Evolutionary conservation across 2,329 filamentous ascomycete genomes (phyloP).

Genomic region (Colletotrichum simmondsii): DNA sequence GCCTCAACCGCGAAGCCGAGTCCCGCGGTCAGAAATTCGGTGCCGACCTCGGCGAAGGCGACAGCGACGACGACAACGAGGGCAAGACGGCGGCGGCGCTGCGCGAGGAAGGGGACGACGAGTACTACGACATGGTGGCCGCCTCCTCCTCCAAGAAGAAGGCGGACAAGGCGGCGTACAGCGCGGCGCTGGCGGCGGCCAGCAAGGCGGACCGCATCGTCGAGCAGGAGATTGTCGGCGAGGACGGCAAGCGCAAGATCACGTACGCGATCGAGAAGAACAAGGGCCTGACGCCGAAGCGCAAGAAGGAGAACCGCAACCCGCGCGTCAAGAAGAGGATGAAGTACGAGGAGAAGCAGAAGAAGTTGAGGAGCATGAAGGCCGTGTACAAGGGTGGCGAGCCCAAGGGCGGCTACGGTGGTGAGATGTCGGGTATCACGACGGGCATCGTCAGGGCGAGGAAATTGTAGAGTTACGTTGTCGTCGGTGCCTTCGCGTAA

Average conservation of each 20-base stretch:
- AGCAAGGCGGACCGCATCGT: constrained; percentile 72
- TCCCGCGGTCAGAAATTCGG: constrained; percentile 78
- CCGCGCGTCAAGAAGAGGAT: constrained; percentile 98
- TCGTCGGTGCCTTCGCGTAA: constrained; percentile 17
- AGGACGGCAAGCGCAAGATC: constrained; percentile 92
- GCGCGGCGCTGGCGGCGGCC: constrained; percentile 68
- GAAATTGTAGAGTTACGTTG: constrained; percentile 72
- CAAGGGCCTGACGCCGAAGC: constrained; percentile 88
- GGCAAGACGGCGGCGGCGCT: constrained; percentile 61
- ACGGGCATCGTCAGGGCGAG: constrained; percentile 91
- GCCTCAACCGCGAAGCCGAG: constrained; percentile 90
- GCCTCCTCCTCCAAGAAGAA: constrained; percentile 76
- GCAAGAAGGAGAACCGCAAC: constrained; percentile 95
- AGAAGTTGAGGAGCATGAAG: constrained; percentile 92
- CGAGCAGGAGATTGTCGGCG: constrained; percentile 75
- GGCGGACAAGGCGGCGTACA: constrained; percentile 73
- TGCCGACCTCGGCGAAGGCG: constrained; percentile 71
- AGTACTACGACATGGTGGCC: constrained; percentile 92
- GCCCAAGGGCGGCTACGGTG: constrained; percentile 85
- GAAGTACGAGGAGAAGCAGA: constrained; percentile 96
- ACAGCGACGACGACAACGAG: constrained; percentile 77
- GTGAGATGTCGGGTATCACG: constrained; percentile 96
- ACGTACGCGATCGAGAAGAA: constrained; percentile 97
- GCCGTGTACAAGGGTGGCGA: constrained; percentile 88
- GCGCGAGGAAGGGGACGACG: constrained; percentile 69